Base-by-base conservation (phyloP, 1,284 basidiomycete species). In the Ganoderma multipileum region DNA sequence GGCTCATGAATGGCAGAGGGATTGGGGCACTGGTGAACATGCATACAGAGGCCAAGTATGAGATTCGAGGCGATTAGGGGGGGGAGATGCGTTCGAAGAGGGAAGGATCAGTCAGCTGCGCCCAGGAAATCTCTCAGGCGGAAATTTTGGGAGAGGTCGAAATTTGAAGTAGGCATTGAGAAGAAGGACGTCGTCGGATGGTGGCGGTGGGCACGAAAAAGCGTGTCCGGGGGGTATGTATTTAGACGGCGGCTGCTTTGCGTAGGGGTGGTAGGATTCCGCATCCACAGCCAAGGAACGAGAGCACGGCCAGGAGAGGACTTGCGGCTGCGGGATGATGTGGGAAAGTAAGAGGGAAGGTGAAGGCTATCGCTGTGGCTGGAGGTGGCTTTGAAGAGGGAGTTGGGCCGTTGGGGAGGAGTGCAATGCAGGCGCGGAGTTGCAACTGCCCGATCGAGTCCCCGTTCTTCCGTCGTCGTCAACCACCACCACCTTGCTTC, bases 371-470 rank as follows among this genome's bases (percentile, higher is more conserved):
- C 38, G 38, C 38, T 39, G 28, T 55, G 30, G 47, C 47, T 52
- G 47, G 14, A 52, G 23, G 47, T 26, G 23, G 47, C 47, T 52
- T 26, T 26, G 47, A 28, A 28, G 1, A 52, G 47, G 47, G 11
- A 14, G 12, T 23, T 36, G 55, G 55, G 36, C 55, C 55, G 55
- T 58, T 23, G 55, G 55, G 33, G 55, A 58, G 30, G 18, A 20
- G 20, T 11, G 20, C 55, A 58, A 54, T 33, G n/a, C 33, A 38
- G n/a, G 55, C 55, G 55, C 55, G 55, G 54, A 58, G 55, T 58
- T 58, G 33, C 33, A 36, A 38, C 55, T 16, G 18, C 55, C 54
- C 54, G 54, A 55, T 55, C 30, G 55, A 33, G 55, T 38, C 55
- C 33, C 55, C 18, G 18, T 20, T 33, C 1, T 58, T 11, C 20